These are phyloP conservation scores for Bruguiera sexangula DNA, from an alignment of 345 rosid genomes.

Conservation along the genomic window DNA sequence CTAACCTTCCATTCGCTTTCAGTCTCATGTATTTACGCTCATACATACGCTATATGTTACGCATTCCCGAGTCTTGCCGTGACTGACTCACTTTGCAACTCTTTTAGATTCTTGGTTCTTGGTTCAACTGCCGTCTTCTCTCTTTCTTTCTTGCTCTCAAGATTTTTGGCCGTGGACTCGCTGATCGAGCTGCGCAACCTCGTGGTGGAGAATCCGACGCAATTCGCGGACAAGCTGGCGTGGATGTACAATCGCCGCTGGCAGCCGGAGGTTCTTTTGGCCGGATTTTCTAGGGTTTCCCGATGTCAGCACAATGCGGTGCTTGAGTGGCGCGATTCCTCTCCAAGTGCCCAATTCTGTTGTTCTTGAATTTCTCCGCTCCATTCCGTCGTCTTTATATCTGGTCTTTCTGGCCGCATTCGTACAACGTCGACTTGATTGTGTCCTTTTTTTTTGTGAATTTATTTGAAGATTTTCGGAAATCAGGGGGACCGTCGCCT, in stretches of 20 bases:
- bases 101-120: too few species aligned
- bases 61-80: too few species aligned
- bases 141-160: neutral
- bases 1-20: neutral
- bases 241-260: slow-evolving; percentile 94
- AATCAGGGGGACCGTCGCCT: slow-evolving; percentile 45
- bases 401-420: slow-evolving; percentile 80
- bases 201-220: slow-evolving; percentile 66
- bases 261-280: slow-evolving; percentile 55
- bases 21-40: neutral
- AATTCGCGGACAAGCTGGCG: slow-evolving; percentile 69
- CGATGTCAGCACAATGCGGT: slow-evolving; percentile 86
- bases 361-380: slow-evolving; percentile 59
- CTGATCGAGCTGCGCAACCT: slow-evolving; percentile 82
- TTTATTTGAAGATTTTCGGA: slow-evolving; percentile 56
- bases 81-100: too few species aligned
- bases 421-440: slow-evolving; percentile 48
- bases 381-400: slow-evolving; percentile 61
- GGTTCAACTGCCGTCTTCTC: neutral
- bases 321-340: slow-evolving; percentile 73
- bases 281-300: slow-evolving; percentile 72
- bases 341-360: slow-evolving; percentile 58
- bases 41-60: neutral
- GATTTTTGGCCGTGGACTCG: slow-evolving; percentile 57
- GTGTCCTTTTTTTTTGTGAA: slow-evolving; percentile 63